phyloP scores from a whole-genome alignment of 2,329 filamentous ascomycete species.

The Penicillium hesseltinei region DNA sequence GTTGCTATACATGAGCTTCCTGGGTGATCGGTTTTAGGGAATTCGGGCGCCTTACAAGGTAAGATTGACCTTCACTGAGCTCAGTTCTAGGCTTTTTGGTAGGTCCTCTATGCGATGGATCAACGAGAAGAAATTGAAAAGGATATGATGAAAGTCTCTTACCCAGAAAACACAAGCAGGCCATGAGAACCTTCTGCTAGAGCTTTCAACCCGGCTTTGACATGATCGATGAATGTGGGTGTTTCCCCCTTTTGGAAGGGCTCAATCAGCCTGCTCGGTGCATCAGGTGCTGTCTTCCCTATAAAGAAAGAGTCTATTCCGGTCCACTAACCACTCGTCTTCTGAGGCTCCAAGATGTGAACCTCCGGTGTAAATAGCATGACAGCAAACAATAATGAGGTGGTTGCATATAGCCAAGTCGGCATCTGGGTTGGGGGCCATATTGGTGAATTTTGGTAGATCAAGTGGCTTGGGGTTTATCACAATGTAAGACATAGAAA shows the following conservation, averaged over 20 bases:
- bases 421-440: neutral
- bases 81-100: constrained; percentile 57
- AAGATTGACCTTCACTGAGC: constrained; percentile 63
- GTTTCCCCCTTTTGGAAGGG: constrained; percentile 76
- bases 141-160: constrained; percentile 23
- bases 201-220: constrained; percentile 60
- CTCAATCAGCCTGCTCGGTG: constrained; percentile 61
- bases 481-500: neutral
- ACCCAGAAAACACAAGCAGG: constrained; percentile 73
- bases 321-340: constrained; percentile 54
- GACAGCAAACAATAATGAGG: constrained; percentile 78
- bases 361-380: constrained; percentile 71
- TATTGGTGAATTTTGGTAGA: neutral
- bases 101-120: constrained; percentile 51
- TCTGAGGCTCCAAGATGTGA: constrained; percentile 54
- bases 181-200: constrained; percentile 50
- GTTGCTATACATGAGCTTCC: constrained; percentile 1
- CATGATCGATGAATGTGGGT: constrained; percentile 74
- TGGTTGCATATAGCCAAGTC: constrained; percentile 38
- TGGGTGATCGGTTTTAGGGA: neutral
- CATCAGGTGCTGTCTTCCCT: neutral
- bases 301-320: neutral
- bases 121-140: constrained; percentile 18
- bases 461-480: neutral
- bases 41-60: constrained; percentile 45